Percentiles rank a stretch among this genome's conserved stretches.
Conservation (phyloP, 2,329 filamentous ascomycete genomes). For the Dissoconium aciculare region DNA sequence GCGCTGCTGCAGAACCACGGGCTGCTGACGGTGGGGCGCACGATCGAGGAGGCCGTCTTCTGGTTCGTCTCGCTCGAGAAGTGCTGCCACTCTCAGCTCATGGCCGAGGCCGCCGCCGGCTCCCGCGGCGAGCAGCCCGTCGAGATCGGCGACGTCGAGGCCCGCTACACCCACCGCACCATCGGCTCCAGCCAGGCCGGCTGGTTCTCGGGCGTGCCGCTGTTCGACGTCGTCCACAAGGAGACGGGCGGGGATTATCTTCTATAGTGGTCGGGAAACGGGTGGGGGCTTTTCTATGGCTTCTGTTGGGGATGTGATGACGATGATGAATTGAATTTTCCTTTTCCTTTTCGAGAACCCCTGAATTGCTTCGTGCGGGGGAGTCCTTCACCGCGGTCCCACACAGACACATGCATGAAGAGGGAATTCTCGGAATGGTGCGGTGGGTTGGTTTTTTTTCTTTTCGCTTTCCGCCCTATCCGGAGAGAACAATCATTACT, state of each 20-base stretch:
- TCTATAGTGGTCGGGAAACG: constrained; percentile 13
- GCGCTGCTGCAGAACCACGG: constrained; percentile 33
- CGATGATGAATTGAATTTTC: too few relatives aligned
- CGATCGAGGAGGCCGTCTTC: constrained; percentile 27
- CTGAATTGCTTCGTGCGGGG: too few relatives aligned
- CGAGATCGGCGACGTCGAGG: constrained; percentile 54
- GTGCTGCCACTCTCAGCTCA: constrained; percentile 28
- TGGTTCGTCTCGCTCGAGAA: constrained; percentile 30
- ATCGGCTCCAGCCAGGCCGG: constrained; percentile 48
- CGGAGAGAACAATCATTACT: too few relatives aligned
- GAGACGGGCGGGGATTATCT: constrained; percentile 44
- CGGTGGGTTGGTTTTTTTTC: too few relatives aligned
- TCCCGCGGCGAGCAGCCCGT: constrained; percentile 50
- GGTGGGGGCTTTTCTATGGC: too few relatives aligned
- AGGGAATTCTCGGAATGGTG: too few relatives aligned
- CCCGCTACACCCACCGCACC: constrained; percentile 50
- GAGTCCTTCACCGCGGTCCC: too few relatives aligned
- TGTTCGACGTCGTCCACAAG: constrained; percentile 54
- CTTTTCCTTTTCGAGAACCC: too few relatives aligned
- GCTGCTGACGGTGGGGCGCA: constrained; percentile 29
- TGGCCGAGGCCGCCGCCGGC: constrained; percentile 45
- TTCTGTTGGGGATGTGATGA: too few relatives aligned
- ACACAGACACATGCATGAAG: too few relatives aligned
- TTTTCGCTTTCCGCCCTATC: too few relatives aligned
- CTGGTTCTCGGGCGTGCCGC: constrained; percentile 56